phyloP scores from a whole-genome alignment of 805 yeast species.

The Kuraishia cidri region DNA sequence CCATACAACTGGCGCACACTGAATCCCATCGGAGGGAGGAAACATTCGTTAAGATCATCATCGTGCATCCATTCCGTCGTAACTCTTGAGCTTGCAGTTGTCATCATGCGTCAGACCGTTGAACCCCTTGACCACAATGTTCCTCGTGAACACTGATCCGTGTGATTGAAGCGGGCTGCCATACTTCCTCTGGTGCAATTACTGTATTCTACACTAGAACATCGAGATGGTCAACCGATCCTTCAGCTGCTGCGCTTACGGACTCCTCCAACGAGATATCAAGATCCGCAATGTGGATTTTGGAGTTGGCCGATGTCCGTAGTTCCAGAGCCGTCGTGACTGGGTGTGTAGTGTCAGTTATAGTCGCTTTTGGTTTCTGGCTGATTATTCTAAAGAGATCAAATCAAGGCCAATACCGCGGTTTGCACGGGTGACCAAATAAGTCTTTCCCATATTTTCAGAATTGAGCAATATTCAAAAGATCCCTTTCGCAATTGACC shows the following conservation, averaged over 20 bases:
- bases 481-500: too few species aligned
- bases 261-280: not conserved
- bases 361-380: not conserved
- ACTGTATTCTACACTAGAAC: not conserved
- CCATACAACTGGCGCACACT: too few species aligned
- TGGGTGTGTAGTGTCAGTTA: conserved; percentile 1
- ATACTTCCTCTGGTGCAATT: not conserved
- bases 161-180: not conserved
- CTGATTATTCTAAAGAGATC: not conserved
- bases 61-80: not conserved
- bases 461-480: too few species aligned
- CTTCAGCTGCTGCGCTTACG: not conserved
- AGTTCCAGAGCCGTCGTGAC: not conserved
- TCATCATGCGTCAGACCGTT: not conserved
- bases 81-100: not conserved
- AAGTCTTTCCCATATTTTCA: conserved; percentile 1
- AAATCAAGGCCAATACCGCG: conserved; percentile 4
- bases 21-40: not conserved
- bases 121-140: conserved; percentile 5
- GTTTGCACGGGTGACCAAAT: conserved; percentile 4
- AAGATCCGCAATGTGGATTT: not conserved
- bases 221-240: not conserved
- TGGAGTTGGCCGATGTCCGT: not conserved
- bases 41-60: not conserved
- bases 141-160: conserved; percentile 1